Conservation (phyloP, 2,329 filamentous ascomycete species). For the Lasiodiplodia gonubiensis region DNA sequence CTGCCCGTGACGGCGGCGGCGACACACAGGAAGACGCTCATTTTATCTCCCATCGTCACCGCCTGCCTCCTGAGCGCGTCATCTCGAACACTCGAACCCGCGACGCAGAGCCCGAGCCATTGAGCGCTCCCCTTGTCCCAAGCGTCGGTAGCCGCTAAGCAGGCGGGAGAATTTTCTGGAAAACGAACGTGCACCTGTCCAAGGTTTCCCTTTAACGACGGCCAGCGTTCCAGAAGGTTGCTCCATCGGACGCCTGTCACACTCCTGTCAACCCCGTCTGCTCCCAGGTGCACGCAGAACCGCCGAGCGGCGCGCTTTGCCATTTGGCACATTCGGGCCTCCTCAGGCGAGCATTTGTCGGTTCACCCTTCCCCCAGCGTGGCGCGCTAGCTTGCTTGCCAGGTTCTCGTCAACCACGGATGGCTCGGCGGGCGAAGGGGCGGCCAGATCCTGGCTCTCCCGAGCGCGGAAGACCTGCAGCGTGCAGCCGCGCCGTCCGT, state of each 20-base stretch:
- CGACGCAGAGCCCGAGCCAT: conserved; percentile 17
- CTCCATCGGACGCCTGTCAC: conserved; percentile 23
- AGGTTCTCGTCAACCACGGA: conserved; percentile 26
- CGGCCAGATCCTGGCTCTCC: conserved; percentile 29
- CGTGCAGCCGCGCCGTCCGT: conserved; percentile 21
- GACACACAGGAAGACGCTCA: not conserved
- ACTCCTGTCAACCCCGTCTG: conserved; percentile 6
- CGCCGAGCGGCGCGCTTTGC: conserved; percentile 3
- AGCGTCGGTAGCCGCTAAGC: conserved; percentile 20
- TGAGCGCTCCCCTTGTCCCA: conserved; percentile 19
- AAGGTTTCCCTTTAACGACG: conserved; percentile 26
- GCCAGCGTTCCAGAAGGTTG: conserved; percentile 26
- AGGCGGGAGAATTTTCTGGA: conserved; percentile 29
- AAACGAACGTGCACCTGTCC: conserved; percentile 27
- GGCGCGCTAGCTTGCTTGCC: conserved; percentile 22
- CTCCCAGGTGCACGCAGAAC: not conserved
- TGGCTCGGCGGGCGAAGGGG: conserved; percentile 26
- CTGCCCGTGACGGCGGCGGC: not conserved
- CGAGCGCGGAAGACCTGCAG: conserved; percentile 29
- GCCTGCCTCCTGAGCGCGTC: conserved; percentile 21
- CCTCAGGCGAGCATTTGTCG: not conserved
- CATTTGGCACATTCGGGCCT: conserved; percentile 9
- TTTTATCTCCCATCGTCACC: conserved; percentile 7
- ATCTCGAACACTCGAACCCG: conserved; percentile 2
- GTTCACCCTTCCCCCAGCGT: conserved; percentile 11